phyloP scores from a whole-genome alignment of 2,329 filamentous ascomycete species.

The Lomentospora prolificans region DNA sequence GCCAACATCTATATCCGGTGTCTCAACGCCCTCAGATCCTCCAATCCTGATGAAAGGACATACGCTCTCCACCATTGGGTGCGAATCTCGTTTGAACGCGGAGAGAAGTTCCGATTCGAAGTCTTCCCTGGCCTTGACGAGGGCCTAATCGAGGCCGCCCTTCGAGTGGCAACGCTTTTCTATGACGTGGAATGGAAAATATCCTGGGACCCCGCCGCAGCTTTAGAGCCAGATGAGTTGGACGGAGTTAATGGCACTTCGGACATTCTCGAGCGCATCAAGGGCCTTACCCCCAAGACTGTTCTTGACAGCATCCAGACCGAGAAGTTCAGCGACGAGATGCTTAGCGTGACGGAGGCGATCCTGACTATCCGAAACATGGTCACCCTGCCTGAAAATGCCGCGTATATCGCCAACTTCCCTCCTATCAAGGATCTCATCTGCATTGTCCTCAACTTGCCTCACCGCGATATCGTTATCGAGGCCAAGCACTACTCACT shows the following conservation, averaged over 20 bases:
- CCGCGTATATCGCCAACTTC: slow-evolving; percentile 66
- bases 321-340: slow-evolving; percentile 56
- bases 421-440: slow-evolving; percentile 70
- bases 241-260: slow-evolving; percentile 40
- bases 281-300: slow-evolving; percentile 47
- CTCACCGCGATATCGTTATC: slow-evolving; percentile 58
- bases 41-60: slow-evolving; percentile 71
- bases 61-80: slow-evolving; percentile 90
- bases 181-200: slow-evolving; percentile 77
- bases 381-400: slow-evolving; percentile 88
- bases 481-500: slow-evolving; percentile 87
- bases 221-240: slow-evolving; percentile 39
- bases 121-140: slow-evolving; percentile 84
- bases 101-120: slow-evolving; percentile 93
- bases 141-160: slow-evolving; percentile 72
- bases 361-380: slow-evolving; percentile 87
- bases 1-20: slow-evolving; percentile 89
- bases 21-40: slow-evolving; percentile 71
- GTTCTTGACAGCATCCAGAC: slow-evolving; percentile 63
- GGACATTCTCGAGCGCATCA: slow-evolving; percentile 56
- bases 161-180: slow-evolving; percentile 69
- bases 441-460: slow-evolving; percentile 71
- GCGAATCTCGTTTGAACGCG: slow-evolving; percentile 88
- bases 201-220: slow-evolving; percentile 46
- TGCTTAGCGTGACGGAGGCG: slow-evolving; percentile 76